Percentiles rank a stretch among this genome's conserved stretches.
These are phyloP conservation scores for Trichoderma oligosporum DNA, from an alignment of 2,329 filamentous ascomycete genomes.

Conservation along the genomic window DNA sequence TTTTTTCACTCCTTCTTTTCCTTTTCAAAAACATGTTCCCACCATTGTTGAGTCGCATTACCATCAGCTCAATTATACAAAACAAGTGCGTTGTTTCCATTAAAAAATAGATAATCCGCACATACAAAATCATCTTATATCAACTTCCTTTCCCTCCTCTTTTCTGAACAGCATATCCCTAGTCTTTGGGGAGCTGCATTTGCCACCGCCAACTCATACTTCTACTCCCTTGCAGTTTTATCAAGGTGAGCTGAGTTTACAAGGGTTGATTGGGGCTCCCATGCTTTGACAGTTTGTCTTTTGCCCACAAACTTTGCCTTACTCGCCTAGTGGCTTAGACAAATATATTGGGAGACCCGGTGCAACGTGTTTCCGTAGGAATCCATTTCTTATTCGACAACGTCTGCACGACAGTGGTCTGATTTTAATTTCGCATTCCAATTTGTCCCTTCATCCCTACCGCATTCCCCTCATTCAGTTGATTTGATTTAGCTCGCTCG, in stretches of 20 bases:
- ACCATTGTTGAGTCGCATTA: neutral
- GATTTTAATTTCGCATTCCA: neutral
- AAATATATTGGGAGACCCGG: slow-evolving; percentile 1
- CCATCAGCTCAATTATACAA: neutral
- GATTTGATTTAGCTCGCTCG: too few species aligned
- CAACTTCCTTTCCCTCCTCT: neutral
- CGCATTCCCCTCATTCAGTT: neutral
- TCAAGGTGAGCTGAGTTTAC: slow-evolving; percentile 15
- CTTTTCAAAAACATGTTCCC: neutral
- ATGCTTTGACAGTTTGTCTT: neutral
- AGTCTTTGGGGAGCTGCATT: neutral
- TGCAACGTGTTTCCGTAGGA: slow-evolving; percentile 14
- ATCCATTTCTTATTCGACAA: neutral
- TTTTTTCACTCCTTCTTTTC: neutral
- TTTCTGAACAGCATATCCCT: neutral
- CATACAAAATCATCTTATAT: neutral
- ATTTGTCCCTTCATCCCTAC: neutral
- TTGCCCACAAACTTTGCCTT: slow-evolving; percentile 4
- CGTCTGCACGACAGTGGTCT: slow-evolving; percentile 1
- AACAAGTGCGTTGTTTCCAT: neutral
- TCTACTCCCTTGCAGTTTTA: slow-evolving; percentile 2
- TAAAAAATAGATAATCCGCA: neutral
- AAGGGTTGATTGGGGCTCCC: slow-evolving; percentile 11
- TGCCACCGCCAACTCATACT: neutral
- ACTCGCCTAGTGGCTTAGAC: slow-evolving; percentile 13